Evolutionary conservation across 176 grass and related monocot species (phyloP).

Genomic region (Juncus effusus): DNA sequence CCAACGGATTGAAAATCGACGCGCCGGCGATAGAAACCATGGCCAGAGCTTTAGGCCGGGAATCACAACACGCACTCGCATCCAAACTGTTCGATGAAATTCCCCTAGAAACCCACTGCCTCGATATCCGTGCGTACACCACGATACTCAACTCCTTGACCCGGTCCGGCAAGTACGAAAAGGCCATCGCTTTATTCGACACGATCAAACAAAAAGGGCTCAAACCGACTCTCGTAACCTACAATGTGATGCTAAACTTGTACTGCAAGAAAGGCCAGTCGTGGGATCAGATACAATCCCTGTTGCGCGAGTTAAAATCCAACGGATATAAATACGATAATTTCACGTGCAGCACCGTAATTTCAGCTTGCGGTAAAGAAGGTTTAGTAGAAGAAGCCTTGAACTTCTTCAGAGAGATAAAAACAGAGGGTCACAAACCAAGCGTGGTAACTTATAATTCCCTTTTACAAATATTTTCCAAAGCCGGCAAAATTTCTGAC

Average conservation of each 20-base stretch:
- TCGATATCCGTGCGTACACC: conserved; percentile 78
- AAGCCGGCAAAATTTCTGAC: conserved; percentile 51
- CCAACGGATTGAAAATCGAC: conserved; percentile 30
- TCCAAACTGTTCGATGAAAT: conserved; percentile 66
- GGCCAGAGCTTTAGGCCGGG: conserved; percentile 39
- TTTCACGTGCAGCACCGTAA: conserved; percentile 84
- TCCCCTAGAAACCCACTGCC: conserved; percentile 35
- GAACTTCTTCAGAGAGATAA: conserved; percentile 58
- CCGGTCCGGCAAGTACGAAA: conserved; percentile 44
- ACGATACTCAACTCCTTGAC: conserved; percentile 66
- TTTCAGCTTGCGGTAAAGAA: conserved; percentile 57
- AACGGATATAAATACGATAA: conserved; percentile 43
- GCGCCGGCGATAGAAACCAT: conserved; percentile 58
- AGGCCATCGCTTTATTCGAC: conserved; percentile 52
- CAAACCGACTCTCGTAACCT: conserved; percentile 68
- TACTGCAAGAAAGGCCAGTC: conserved; percentile 76
- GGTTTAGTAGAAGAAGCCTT: conserved; percentile 55
- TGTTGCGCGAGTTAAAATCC: conserved; percentile 60
- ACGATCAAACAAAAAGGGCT: conserved; percentile 50
- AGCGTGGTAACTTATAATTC: conserved; percentile 74
- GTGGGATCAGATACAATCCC: conserved; percentile 50
- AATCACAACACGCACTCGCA: conserved; percentile 39
- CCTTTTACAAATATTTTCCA: conserved; percentile 73
- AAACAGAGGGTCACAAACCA: conserved; percentile 45
- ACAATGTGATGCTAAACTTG: conserved; percentile 89